phyloP scores from a whole-genome alignment of 192 early-diverging fungal species.

The Ambispora gerdemannii region DNA sequence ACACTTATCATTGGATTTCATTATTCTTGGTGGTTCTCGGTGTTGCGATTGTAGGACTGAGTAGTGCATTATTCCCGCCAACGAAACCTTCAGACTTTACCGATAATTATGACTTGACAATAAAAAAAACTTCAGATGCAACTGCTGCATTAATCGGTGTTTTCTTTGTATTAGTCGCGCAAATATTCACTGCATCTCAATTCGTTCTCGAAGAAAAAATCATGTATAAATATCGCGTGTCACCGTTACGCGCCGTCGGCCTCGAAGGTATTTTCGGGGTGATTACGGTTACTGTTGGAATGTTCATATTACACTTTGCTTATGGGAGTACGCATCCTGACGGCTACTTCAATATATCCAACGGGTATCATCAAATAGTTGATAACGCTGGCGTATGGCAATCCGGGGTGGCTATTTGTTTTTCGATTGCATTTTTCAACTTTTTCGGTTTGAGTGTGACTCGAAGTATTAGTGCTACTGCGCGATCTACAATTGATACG shows the following conservation, averaged over 20 bases:
- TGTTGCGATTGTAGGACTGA: conserved; percentile 83
- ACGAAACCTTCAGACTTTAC: conserved; percentile 16
- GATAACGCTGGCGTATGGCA: conserved; percentile 62
- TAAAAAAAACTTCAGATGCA: neutral
- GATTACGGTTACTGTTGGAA: conserved; percentile 58
- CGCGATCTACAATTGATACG: conserved; percentile 93
- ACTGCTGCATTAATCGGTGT: conserved; percentile 74
- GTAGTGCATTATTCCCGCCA: conserved; percentile 43
- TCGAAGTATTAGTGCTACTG: conserved; percentile 78
- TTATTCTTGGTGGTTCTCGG: conserved; percentile 77
- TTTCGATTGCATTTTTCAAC: conserved; percentile 95
- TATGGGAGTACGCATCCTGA: conserved; percentile 66
- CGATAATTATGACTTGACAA: conserved; percentile 32
- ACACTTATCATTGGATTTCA: conserved; percentile 76
- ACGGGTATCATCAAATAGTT: conserved; percentile 70
- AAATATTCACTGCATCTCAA: conserved; percentile 89
- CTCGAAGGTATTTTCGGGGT: conserved; percentile 93
- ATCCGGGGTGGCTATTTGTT: conserved; percentile 75
- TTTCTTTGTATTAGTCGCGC: conserved; percentile 80
- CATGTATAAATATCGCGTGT: conserved; percentile 71
- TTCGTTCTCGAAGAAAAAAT: conserved; percentile 98
- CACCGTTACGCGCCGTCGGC: conserved; percentile 87
- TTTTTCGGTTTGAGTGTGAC: conserved; percentile 94
- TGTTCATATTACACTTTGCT: conserved; percentile 72
- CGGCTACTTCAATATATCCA: conserved; percentile 78